phyloP scores from a whole-genome alignment of 371 early-diverging fungal species.

The Blakeslea trispora region DNA sequence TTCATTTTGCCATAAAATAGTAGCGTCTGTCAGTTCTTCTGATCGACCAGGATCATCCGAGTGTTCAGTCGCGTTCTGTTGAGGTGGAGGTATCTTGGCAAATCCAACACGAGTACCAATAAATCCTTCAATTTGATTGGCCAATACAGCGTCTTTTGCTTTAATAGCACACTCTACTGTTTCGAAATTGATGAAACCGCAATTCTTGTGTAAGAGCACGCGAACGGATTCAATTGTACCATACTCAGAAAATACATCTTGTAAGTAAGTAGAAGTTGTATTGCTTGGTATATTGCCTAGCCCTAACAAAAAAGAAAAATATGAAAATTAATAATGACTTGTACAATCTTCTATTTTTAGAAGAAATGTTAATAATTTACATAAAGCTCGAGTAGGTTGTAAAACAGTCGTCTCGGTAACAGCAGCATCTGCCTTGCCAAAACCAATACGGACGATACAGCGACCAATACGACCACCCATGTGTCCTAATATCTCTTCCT shows the following conservation, averaged over 20 bases:
- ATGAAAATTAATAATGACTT: slow-evolving; percentile 4
- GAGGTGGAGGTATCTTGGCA: slow-evolving; percentile 78
- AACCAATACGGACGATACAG: slow-evolving; percentile 86
- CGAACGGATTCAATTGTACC: slow-evolving; percentile 93
- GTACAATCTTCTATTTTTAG: slow-evolving; percentile 3
- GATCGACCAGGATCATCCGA: not conserved
- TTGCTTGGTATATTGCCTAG: slow-evolving; percentile 91
- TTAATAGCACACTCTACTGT: slow-evolving; percentile 83
- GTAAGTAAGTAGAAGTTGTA: slow-evolving; percentile 75
- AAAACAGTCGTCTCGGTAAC: slow-evolving; percentile 34
- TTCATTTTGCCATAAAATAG: slow-evolving; percentile 29
- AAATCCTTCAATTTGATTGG: slow-evolving; percentile 77
- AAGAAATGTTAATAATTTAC: slow-evolving; percentile 45
- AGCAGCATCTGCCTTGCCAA: slow-evolving; percentile 85
- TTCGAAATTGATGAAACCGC: slow-evolving; percentile 96
- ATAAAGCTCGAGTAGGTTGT: slow-evolving; percentile 54
- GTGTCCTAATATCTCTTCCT: slow-evolving; percentile 79
- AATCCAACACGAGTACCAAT: slow-evolving; percentile 86
- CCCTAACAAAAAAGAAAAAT: slow-evolving; percentile 57
- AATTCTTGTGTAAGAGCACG: slow-evolving; percentile 94
- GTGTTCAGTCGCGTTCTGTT: slow-evolving; percentile 3
- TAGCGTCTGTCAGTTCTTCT: slow-evolving; percentile 15
- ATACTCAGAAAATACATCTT: slow-evolving; percentile 77
- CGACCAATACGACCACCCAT: slow-evolving; percentile 77
- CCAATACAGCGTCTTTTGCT: slow-evolving; percentile 86